Evolutionary conservation across 495 filamentous ascomycete genomes (phyloP), one percentile per base, ranked within the genome.

Genomic region (Margaritispora aquatica): DNA sequence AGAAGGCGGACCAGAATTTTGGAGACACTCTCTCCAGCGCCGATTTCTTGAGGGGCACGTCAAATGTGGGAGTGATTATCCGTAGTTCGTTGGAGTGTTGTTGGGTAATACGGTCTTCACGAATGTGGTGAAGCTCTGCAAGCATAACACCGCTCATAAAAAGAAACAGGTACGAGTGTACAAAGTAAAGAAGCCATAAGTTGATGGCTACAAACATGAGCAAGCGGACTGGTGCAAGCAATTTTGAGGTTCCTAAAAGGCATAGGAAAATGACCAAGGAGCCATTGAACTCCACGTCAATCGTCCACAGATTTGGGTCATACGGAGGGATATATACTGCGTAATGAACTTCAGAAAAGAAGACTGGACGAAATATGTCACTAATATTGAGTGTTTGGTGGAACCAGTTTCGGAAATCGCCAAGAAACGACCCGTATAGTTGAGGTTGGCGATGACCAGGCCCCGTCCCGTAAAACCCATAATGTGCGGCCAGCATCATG

Each of bases 281-380:
- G 57, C 77, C 78, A 49, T 79, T 74, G 59, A 86, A 86, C 66
- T 88, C 85, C n/a, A 87, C 77, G 0, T 84, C 84, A 17, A 88
- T 85, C 20, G 85, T 88, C 85, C 85, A 88, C 0, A 87, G 71
- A 62, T 87, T 84, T 2, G 82, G 77, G 55, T 88, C 85, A 62
- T 87, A 85, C 31, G 55, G 68, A 7, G 51, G 51, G 29, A 19
- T 36, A 29, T 55, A 54, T 34, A 54, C 57, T 7, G 26, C 26
- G 26, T 51, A 34, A 26, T 17, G 9, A 8, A 41, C 22, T 21
- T 23, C 58, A 0, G 51, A 20, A n/a, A 17, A 54, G 17, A 54
- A 29, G 26, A 27, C 21, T 27, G 56, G 27, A 7, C 52, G 51
- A 38, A 60, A 60, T 17, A 26, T 26, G 41, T 55, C 52, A 0